Evolutionary conservation across 225 moss, liverwort and hornwort species (phyloP).

Genomic region (Ulota crispa): DNA sequence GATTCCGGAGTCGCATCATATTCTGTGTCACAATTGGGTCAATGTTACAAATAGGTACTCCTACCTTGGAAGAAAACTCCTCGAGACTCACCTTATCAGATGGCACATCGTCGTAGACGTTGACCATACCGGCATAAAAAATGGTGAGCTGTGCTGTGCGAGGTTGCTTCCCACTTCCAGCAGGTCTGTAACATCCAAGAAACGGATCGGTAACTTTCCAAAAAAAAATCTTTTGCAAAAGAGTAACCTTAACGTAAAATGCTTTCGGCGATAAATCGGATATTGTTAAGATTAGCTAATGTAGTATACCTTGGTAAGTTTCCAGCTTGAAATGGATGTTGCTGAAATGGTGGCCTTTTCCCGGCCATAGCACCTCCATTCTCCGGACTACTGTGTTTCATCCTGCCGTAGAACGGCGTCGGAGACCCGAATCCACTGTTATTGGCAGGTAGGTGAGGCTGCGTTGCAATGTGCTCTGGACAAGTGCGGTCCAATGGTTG

Average conservation of each 20-base stretch:
- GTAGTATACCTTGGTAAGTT: constrained; percentile 12
- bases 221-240: neutral
- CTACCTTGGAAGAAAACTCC: neutral
- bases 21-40: no score
- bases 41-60: no score
- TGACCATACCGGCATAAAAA: constrained; percentile 80
- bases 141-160: constrained; percentile 82
- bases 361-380: constrained; percentile 37
- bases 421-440: constrained; percentile 50
- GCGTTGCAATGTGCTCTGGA: constrained; percentile 46
- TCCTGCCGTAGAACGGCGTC: constrained; percentile 25
- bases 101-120: constrained; percentile 80
- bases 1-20: no score
- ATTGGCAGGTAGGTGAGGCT: constrained; percentile 38
- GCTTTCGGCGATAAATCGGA: neutral
- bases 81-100: constrained; percentile 62
- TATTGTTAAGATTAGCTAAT: neutral
- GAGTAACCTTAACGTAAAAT: neutral
- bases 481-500: constrained; percentile 31
- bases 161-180: constrained; percentile 33
- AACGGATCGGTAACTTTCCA: neutral
- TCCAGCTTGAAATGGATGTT: constrained; percentile 33
- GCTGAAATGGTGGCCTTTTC: constrained; percentile 39
- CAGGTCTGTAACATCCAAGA: constrained; percentile 26
- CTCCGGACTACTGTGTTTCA: constrained; percentile 33